Conservation (phyloP, 2,329 filamentous ascomycete species). For the Ophioceras dolichostomum region DNA sequence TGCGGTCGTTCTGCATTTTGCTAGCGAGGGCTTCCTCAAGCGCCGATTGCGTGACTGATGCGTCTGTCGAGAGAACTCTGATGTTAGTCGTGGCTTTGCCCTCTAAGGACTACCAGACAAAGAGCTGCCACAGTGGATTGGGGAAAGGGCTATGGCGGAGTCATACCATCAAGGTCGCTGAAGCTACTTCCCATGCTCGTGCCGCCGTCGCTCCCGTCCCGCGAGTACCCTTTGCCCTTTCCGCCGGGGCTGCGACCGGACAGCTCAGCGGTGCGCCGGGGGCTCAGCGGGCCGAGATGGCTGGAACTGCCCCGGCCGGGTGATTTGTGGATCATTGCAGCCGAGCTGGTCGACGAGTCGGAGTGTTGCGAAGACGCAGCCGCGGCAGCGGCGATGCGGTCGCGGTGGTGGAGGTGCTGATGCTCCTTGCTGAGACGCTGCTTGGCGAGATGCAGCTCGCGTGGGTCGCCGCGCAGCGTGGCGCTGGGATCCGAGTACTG, state of each 20-base stretch:
- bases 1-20: conserved; percentile 7
- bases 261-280: conserved; percentile 46
- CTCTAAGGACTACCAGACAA: neutral
- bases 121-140: neutral
- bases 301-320: conserved; percentile 16
- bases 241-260: conserved; percentile 39
- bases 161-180: conserved; percentile 66
- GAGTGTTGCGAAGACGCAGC: conserved; percentile 41
- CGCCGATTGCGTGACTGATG: conserved; percentile 11
- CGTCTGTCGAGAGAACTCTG: conserved; percentile 7
- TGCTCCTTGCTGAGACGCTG: neutral
- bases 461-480: conserved; percentile 35
- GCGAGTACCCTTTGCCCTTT: conserved; percentile 36
- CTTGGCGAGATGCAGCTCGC: conserved; percentile 18
- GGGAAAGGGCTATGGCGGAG: neutral
- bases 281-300: conserved; percentile 34
- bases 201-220: conserved; percentile 51
- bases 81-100: too few relatives aligned
- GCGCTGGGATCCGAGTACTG: conserved; percentile 35
- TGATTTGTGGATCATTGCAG: conserved; percentile 22
- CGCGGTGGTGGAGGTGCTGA: neutral
- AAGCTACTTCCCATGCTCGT: conserved; percentile 79
- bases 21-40: conserved; percentile 10
- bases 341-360: conserved; percentile 49
- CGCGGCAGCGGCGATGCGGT: conserved; percentile 17